Conservation (phyloP, 805 yeast genomes). For the Suhomyces tanzawaensis region DNA sequence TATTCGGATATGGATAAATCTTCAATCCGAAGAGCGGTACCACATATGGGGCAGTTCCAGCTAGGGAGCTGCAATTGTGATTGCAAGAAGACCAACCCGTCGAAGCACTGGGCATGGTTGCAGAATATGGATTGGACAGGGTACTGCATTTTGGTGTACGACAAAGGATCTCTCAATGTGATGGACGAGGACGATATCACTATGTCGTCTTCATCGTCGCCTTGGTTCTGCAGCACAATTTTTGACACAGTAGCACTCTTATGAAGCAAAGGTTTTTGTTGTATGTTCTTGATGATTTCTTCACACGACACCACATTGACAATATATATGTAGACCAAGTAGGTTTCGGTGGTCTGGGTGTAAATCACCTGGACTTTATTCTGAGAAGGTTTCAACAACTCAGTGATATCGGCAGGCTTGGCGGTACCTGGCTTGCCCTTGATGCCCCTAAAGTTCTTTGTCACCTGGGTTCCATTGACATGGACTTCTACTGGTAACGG, state of each 20-base stretch:
- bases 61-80: conserved; percentile 78
- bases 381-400: conserved; percentile 30
- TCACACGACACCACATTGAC: conserved; percentile 41
- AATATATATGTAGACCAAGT: conserved; percentile 54
- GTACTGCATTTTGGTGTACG: conserved; percentile 62
- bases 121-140: conserved; percentile 76
- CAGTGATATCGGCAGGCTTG: conserved; percentile 76
- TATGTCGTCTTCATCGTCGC: conserved; percentile 63
- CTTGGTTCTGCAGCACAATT: conserved; percentile 32
- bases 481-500: conserved; percentile 72
- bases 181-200: conserved; percentile 62
- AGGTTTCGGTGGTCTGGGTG: conserved; percentile 54
- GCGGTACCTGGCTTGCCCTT: conserved; percentile 78
- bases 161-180: conserved; percentile 75
- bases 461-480: conserved; percentile 54
- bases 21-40: conserved; percentile 45
- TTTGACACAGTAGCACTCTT: conserved; percentile 48
- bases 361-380: conserved; percentile 55
- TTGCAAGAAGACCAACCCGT: conserved; percentile 67
- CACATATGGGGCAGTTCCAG: conserved; percentile 89
- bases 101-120: conserved; percentile 85
- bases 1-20: conserved; percentile 76
- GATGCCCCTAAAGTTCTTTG: conserved; percentile 53
- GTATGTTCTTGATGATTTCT: conserved; percentile 17
- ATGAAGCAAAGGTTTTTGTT: conserved; percentile 50